phyloP scores from a whole-genome alignment of 2,329 filamentous ascomycete species.

The Thielaviopsis euricoi region DNA sequence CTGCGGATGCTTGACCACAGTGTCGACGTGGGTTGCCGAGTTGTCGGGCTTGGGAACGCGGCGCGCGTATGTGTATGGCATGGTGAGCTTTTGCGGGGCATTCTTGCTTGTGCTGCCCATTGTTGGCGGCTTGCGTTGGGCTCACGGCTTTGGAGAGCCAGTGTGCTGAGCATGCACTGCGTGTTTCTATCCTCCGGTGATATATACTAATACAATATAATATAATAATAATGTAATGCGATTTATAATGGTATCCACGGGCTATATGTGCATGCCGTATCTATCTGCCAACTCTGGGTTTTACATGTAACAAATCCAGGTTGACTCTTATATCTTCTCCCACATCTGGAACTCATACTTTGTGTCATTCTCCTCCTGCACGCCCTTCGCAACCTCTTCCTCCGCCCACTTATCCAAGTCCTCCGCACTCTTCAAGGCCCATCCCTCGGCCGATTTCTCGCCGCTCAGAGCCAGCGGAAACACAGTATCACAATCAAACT shows the following conservation, averaged over 20 bases:
- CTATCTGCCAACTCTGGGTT: too few species aligned
- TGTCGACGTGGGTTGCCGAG: slow-evolving; percentile 52
- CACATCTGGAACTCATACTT: slow-evolving; percentile 61
- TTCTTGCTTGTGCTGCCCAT: slow-evolving; percentile 47
- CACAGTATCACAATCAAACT: slow-evolving; percentile 62
- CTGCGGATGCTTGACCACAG: slow-evolving; percentile 48
- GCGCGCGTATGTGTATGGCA: slow-evolving; percentile 52
- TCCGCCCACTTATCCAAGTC: slow-evolving; percentile 49
- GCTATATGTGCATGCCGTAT: too few species aligned
- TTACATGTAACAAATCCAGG: too few species aligned
- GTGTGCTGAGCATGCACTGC: slow-evolving; percentile 19
- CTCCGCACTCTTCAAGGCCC: slow-evolving; percentile 34
- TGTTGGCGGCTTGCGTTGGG: slow-evolving; percentile 65
- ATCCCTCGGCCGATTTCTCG: slow-evolving; percentile 23
- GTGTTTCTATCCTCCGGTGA: too few species aligned
- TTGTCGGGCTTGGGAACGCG: slow-evolving; percentile 33
- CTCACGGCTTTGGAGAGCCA: slow-evolving; percentile 32
- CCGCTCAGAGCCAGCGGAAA: slow-evolving; percentile 44
- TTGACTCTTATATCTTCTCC: slow-evolving; percentile 39
- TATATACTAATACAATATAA: too few species aligned
- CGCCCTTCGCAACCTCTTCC: slow-evolving; percentile 39
- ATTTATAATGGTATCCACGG: too few species aligned
- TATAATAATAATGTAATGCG: too few species aligned
- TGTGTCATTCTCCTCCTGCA: slow-evolving; percentile 46
- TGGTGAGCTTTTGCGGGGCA: slow-evolving; percentile 39